These are phyloP conservation scores for Exutisphaerella laricina DNA, from an alignment of 2,329 filamentous ascomycete genomes.

Conservation along the genomic window DNA sequence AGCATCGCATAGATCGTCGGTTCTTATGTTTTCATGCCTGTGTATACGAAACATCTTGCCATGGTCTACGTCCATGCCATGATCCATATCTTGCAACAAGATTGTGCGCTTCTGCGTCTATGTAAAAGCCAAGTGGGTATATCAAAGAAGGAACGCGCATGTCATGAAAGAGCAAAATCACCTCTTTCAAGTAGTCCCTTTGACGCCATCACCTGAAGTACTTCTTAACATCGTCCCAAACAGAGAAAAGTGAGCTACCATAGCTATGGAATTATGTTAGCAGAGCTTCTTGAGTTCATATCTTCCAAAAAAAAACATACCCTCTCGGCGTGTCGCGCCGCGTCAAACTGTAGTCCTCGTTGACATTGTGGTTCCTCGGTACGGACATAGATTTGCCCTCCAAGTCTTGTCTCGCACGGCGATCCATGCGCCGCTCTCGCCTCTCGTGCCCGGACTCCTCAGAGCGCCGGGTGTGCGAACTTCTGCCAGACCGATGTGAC, in stretches of 20 bases:
- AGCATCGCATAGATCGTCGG: too few species aligned
- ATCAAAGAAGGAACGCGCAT: too few species aligned
- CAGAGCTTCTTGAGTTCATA: too few species aligned
- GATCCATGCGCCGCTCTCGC: background rate
- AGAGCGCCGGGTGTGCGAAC: constrained; percentile 2
- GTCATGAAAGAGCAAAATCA: too few species aligned
- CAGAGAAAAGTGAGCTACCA: constrained; percentile 15
- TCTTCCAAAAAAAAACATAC: too few species aligned
- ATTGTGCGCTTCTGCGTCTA: too few species aligned
- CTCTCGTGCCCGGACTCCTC: constrained; percentile 1
- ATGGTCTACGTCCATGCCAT: too few species aligned
- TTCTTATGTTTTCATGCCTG: too few species aligned
- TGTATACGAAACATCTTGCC: too few species aligned
- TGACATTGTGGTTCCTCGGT: constrained; percentile 1
- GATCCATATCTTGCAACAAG: too few species aligned
- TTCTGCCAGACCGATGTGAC: constrained; percentile 1
- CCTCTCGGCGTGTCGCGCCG: constrained; percentile 7
- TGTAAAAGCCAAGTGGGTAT: too few species aligned
- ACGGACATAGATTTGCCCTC: background rate
- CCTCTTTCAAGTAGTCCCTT: too few species aligned
- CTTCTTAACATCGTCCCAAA: constrained; percentile 16
- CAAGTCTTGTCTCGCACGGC: background rate
- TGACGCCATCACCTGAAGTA: constrained; percentile 7
- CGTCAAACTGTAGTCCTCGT: constrained; percentile 5
- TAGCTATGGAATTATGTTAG: constrained; percentile 9